These are phyloP conservation scores for Ophiobolus disseminans DNA, from an alignment of 2,329 filamentous ascomycete genomes.

Conservation along the genomic window DNA sequence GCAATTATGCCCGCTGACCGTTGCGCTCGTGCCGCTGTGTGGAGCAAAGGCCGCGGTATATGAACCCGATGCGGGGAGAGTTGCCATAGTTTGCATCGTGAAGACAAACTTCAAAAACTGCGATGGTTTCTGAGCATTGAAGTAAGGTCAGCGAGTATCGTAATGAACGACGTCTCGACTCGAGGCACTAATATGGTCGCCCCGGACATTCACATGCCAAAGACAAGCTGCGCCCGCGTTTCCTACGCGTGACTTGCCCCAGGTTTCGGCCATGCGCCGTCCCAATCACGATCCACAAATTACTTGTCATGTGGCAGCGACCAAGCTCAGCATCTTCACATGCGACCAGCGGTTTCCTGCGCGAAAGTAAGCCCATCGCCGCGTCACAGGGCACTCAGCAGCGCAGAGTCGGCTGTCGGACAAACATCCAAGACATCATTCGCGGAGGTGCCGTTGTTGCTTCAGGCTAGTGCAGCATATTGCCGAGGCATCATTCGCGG, in stretches of 20 bases:
- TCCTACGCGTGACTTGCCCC: constrained; percentile 29
- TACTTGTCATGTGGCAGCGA: constrained; percentile 20
- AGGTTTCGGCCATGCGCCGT: constrained; percentile 15
- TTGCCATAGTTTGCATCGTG: constrained; percentile 24
- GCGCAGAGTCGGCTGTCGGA: constrained; percentile 22
- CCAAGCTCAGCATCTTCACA: constrained; percentile 28
- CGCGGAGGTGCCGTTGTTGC: constrained; percentile 18
- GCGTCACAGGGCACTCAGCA: constrained; percentile 13
- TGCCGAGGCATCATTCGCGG: constrained; percentile 41
- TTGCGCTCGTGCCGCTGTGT: constrained; percentile 13
- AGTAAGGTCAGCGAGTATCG: background rate
- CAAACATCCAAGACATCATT: constrained; percentile 37
- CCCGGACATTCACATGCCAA: constrained; percentile 34
- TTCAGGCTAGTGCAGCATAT: constrained; percentile 30
- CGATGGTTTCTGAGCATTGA: background rate
- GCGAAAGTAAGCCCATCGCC: constrained; percentile 15
- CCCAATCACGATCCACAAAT: constrained; percentile 13
- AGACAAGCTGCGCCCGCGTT: constrained; percentile 1
- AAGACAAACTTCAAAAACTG: background rate
- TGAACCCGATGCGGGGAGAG: constrained; percentile 24
- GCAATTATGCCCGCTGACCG: constrained; percentile 27
- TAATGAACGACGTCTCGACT: background rate
- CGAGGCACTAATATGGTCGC: constrained; percentile 13
- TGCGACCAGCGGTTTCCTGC: constrained; percentile 15
- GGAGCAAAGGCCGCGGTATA: constrained; percentile 37